phyloP scores from a whole-genome alignment of 176 grass and related monocot species.

The Neostapfia colusana region DNA sequence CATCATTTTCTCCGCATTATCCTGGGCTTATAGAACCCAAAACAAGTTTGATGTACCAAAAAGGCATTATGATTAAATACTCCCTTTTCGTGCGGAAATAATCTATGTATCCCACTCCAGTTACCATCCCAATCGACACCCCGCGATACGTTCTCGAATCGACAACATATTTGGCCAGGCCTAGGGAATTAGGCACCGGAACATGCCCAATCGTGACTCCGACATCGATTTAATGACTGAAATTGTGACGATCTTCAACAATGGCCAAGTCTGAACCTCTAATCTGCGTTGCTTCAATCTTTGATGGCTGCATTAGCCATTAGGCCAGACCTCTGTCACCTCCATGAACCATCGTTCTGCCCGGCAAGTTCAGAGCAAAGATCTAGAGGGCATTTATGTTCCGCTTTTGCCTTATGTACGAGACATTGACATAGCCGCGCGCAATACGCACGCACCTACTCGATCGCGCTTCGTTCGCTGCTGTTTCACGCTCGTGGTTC shows the following conservation, averaged over 20 bases:
- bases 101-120: not conserved
- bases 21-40: not conserved
- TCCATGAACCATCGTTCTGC: conserved; percentile 38
- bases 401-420: conserved; percentile 30
- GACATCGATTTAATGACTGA: conserved; percentile 9
- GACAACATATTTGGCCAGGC: not conserved
- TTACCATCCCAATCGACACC: not conserved
- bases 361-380: conserved; percentile 21
- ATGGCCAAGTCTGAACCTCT: not conserved
- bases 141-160: not conserved
- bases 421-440: conserved; percentile 26
- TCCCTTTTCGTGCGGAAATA: not conserved
- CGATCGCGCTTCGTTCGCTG: conserved; percentile 26
- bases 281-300: not conserved
- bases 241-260: not conserved
- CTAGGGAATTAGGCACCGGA: not conserved
- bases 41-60: not conserved
- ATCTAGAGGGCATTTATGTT: conserved; percentile 34
- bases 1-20: conserved; percentile 8
- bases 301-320: not conserved
- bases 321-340: conserved; percentile 5
- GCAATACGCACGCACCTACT: not conserved
- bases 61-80: not conserved
- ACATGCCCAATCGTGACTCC: conserved; percentile 7
- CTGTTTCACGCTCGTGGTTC: conserved; percentile 21